phyloP scores from a whole-genome alignment of 1,284 basidiomycete species.

The Puccinia triticina region DNA sequence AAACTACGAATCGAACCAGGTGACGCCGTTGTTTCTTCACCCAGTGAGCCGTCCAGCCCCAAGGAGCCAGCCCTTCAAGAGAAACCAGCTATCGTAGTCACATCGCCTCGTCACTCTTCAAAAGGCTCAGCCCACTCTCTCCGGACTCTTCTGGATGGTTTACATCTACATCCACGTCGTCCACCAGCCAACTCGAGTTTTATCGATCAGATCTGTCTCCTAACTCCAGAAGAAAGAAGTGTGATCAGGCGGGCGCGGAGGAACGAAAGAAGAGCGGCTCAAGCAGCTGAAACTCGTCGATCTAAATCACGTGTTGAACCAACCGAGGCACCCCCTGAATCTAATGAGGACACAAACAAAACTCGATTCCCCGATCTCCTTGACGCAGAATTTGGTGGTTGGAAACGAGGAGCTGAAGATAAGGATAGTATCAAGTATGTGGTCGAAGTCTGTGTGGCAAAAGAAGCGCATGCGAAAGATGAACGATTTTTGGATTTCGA shows the following conservation, averaged over 20 bases:
- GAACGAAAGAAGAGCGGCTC: conserved; percentile 38
- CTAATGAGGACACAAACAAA: background rate
- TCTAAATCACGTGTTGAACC: conserved; percentile 19
- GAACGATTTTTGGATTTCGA: conserved; percentile 46
- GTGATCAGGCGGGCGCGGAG: conserved; percentile 28
- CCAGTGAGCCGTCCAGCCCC: conserved; percentile 31
- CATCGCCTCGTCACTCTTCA: conserved; percentile 8
- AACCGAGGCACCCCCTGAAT: background rate
- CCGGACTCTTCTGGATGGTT: conserved; percentile 19
- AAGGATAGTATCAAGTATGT: conserved; percentile 43
- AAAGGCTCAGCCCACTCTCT: conserved; percentile 27
- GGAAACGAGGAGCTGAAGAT: conserved; percentile 15
- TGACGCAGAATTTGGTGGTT: conserved; percentile 19
- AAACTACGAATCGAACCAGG: conserved; percentile 41
- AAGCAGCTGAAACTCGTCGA: conserved; percentile 8
- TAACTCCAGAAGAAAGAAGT: conserved; percentile 38
- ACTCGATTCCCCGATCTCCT: conserved; percentile 1
- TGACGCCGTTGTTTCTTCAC: conserved; percentile 48
- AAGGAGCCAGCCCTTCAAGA: conserved; percentile 1
- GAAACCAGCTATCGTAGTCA: conserved; percentile 15
- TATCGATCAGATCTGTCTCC: conserved; percentile 44
- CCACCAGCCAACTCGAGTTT: conserved; percentile 4
- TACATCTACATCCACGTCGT: conserved; percentile 21
- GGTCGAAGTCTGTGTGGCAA: conserved; percentile 39
- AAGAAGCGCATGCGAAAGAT: conserved; percentile 27